Conservation (phyloP, 306 rosid genomes). For the Neltuma alba region DNA sequence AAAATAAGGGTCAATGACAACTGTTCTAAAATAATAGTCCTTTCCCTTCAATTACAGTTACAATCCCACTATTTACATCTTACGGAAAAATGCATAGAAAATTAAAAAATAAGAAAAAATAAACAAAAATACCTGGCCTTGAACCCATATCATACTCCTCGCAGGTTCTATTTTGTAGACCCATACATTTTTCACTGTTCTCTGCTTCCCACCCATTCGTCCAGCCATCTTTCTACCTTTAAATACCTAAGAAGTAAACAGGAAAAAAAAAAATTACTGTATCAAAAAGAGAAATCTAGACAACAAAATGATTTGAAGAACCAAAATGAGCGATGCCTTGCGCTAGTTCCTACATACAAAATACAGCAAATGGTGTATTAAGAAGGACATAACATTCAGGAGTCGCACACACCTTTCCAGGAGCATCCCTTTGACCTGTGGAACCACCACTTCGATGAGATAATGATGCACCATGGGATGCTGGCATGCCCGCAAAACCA, state of each 20-base stretch:
- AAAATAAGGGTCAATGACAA: neutral
- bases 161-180: constrained; percentile 92
- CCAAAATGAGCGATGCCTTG: neutral
- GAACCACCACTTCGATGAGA: constrained; percentile 76
- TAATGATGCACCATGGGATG: constrained; percentile 74
- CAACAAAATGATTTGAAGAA: constrained; percentile 4
- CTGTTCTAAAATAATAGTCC: constrained; percentile 5
- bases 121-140: constrained; percentile 72
- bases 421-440: constrained; percentile 68
- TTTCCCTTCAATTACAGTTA: constrained; percentile 4
- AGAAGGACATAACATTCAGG: constrained; percentile 9
- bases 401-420: constrained; percentile 67
- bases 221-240: constrained; percentile 91
- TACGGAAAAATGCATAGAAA: constrained; percentile 11
- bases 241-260: constrained; percentile 58
- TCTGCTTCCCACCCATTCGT: constrained; percentile 91
- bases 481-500: constrained; percentile 63
- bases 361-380: constrained; percentile 13
- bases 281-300: neutral
- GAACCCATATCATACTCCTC: constrained; percentile 92
- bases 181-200: constrained; percentile 94
- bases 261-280: constrained; percentile 17
- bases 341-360: constrained; percentile 1
- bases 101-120: neutral
- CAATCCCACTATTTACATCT: constrained; percentile 17